Conservation (phyloP, 495 filamentous ascomycete genomes). For the Aspergillus sparsus region DNA sequence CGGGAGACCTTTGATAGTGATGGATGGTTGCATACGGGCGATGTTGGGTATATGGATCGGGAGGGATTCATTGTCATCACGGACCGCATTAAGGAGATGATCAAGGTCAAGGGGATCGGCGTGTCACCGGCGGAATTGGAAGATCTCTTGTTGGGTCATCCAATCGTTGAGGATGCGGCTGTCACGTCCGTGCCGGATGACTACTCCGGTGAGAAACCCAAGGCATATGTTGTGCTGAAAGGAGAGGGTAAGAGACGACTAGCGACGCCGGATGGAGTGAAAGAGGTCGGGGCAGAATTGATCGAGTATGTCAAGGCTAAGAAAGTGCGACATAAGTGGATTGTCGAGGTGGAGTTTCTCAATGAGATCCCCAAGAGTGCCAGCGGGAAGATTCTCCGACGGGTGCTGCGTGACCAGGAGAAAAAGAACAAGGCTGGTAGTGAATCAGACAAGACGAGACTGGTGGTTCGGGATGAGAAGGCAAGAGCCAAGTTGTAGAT, state of each 20-base stretch:
- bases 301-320: slow-evolving; percentile 59
- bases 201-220: slow-evolving; percentile 62
- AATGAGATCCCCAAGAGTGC: slow-evolving; percentile 66
- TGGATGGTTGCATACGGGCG: slow-evolving; percentile 66
- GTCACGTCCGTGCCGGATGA: slow-evolving; percentile 61
- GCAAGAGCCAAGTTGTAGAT: slow-evolving; percentile 44
- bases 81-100: slow-evolving; percentile 74
- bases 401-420: slow-evolving; percentile 52
- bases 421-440: slow-evolving; percentile 11
- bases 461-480: slow-evolving; percentile 40
- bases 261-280: slow-evolving; percentile 1
- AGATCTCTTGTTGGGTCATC: slow-evolving; percentile 59
- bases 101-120: slow-evolving; percentile 72
- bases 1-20: slow-evolving; percentile 60
- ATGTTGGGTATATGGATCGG: slow-evolving; percentile 59
- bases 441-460: slow-evolving; percentile 21
- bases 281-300: slow-evolving; percentile 40
- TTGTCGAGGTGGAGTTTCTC: slow-evolving; percentile 65
- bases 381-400: slow-evolving; percentile 66
- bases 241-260: neutral
- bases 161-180: slow-evolving; percentile 59
- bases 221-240: slow-evolving; percentile 63
- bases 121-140: slow-evolving; percentile 73
- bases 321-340: slow-evolving; percentile 66
- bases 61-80: slow-evolving; percentile 61